Evolutionary conservation across 2,329 filamentous ascomycete species (phyloP).

Genomic region (Juglanconis sp.): DNA sequence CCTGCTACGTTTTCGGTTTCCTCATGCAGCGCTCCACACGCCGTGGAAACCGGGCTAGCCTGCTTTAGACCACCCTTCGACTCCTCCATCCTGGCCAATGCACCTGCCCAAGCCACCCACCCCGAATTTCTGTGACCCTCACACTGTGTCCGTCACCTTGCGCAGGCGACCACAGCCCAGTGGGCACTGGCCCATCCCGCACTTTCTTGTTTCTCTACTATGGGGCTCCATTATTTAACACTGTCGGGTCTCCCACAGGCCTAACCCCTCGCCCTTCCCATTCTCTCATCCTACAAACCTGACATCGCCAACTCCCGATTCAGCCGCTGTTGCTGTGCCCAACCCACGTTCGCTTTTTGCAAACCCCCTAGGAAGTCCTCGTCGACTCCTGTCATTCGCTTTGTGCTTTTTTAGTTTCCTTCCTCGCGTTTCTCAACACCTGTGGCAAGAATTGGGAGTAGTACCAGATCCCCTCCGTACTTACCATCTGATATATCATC

Average conservation of each 20-base stretch:
- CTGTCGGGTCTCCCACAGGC: slow-evolving; percentile 15
- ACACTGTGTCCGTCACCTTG: not conserved
- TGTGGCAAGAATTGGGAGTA: slow-evolving; percentile 21
- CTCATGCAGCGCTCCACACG: slow-evolving; percentile 1
- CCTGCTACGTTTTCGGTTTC: not conserved
- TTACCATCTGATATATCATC: not conserved
- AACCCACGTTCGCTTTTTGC: slow-evolving; percentile 50
- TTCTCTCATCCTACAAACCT: slow-evolving; percentile 14
- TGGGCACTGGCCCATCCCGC: slow-evolving; percentile 3
- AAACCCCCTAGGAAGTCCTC: slow-evolving; percentile 62
- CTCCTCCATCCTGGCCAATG: not conserved
- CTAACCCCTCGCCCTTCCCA: slow-evolving; percentile 12
- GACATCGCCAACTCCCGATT: slow-evolving; percentile 32
- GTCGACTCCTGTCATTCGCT: slow-evolving; percentile 74
- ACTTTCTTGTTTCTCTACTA: not conserved
- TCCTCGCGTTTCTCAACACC: slow-evolving; percentile 14
- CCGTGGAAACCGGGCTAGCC: slow-evolving; percentile 1
- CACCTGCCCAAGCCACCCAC: not conserved
- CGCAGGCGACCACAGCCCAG: not conserved
- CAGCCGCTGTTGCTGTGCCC: slow-evolving; percentile 36
- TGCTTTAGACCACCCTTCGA: not conserved
- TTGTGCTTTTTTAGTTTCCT: slow-evolving; percentile 47
- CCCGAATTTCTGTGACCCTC: not conserved
- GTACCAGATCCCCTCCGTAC: slow-evolving; percentile 10
- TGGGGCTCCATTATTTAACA: slow-evolving; percentile 18